A percentile compares a stretch with the other conserved stretches of the same genome.
These are phyloP conservation scores for Trichopus zeylanicus DNA, from an alignment of 116 monocot species.

Conservation along the genomic window DNA sequence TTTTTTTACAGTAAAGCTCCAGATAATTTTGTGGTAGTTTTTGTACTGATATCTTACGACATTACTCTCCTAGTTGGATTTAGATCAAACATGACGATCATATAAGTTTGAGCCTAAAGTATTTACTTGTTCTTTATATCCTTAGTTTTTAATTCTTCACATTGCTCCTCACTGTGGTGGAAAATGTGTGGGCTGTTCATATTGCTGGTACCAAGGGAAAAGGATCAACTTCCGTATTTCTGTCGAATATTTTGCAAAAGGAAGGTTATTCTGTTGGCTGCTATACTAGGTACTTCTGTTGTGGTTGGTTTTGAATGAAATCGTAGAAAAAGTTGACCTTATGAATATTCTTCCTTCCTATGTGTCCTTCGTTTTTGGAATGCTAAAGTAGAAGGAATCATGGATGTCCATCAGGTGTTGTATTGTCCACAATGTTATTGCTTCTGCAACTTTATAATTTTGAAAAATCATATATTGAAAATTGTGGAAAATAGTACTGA, in stretches of 20 bases:
- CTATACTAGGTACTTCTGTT: slow-evolving; percentile 71
- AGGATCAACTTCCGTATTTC: slow-evolving; percentile 86
- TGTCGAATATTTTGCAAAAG: slow-evolving; percentile 80
- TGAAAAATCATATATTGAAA: too few species aligned
- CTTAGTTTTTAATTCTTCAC: neutral
- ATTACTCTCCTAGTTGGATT: neutral
- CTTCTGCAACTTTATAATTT: too few species aligned
- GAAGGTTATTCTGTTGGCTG: slow-evolving; percentile 81
- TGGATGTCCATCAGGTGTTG: too few species aligned
- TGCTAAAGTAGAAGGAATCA: too few species aligned
- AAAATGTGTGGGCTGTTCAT: slow-evolving; percentile 59
- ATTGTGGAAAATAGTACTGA: too few species aligned
- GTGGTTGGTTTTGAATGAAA: neutral
- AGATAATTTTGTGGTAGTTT: too few species aligned
- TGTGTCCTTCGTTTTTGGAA: neutral
- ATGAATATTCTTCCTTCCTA: neutral
- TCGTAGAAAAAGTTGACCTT: too few species aligned
- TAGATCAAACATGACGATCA: neutral
- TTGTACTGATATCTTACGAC: too few species aligned
- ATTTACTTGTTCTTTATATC: neutral
- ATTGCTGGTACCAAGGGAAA: slow-evolving; percentile 97
- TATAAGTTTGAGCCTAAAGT: neutral
- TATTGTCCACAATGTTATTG: too few species aligned
- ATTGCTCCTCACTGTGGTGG: too few species aligned
- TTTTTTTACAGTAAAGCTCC: too few species aligned